Conservation (phyloP, 257 asterid species). For the Lavandula angustifolia region DNA sequence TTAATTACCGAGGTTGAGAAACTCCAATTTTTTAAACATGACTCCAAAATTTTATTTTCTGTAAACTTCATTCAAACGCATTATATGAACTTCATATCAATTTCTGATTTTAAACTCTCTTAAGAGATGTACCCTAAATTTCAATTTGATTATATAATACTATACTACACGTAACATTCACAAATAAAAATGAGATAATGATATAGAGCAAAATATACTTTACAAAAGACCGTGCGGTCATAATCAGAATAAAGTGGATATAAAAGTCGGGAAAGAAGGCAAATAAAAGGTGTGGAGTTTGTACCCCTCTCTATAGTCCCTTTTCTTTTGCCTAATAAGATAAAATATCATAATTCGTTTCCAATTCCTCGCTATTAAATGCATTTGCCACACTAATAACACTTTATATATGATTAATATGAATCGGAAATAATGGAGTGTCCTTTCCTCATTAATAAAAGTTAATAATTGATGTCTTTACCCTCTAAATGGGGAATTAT, state of each 20-base stretch:
- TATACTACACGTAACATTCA: background rate
- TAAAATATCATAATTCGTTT: background rate
- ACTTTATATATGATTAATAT: background rate
- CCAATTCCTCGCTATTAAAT: slow-evolving; percentile 24
- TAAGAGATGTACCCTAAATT: too few relatives aligned
- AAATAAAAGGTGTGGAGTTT: slow-evolving; percentile 22
- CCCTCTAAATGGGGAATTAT: slow-evolving; percentile 31
- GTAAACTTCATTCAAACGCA: too few relatives aligned
- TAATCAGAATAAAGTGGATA: slow-evolving; percentile 20
- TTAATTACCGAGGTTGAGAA: too few relatives aligned
- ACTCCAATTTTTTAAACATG: too few relatives aligned
- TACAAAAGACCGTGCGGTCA: background rate
- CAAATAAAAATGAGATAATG: background rate
- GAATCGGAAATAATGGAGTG: slow-evolving; percentile 20
- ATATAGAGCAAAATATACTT: background rate
- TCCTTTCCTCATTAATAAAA: slow-evolving; percentile 12
- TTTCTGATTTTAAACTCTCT: too few relatives aligned
- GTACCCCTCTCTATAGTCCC: background rate
- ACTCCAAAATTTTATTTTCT: too few relatives aligned
- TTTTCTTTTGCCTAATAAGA: slow-evolving; percentile 21
- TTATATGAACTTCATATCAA: too few relatives aligned
- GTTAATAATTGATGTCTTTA: slow-evolving; percentile 29
- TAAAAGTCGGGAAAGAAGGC: slow-evolving; percentile 25
- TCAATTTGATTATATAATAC: too few relatives aligned
- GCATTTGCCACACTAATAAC: slow-evolving; percentile 3